Conservation (phyloP, 2,329 filamentous ascomycete species). For the Aureobasidium sp. region DNA sequence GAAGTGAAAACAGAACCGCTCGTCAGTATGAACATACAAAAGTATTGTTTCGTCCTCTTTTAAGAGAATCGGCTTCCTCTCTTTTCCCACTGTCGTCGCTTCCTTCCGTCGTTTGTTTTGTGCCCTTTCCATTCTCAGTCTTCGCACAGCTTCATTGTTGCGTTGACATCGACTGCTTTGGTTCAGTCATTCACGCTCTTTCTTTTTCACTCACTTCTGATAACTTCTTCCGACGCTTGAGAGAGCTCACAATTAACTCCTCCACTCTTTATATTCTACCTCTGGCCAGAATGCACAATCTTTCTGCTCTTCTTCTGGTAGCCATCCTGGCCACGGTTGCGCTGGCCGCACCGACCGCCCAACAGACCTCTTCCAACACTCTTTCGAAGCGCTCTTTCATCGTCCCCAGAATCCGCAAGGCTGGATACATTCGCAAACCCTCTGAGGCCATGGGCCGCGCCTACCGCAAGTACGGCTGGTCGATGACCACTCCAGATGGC, state of each 20-base stretch:
- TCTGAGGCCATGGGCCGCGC: slow-evolving; percentile 56
- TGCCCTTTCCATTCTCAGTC: neutral
- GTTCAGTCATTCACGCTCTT: slow-evolving; percentile 6
- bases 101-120: slow-evolving; percentile 1
- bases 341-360: slow-evolving; percentile 39
- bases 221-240: neutral
- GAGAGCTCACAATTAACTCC: neutral
- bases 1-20: neutral
- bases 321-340: slow-evolving; percentile 37
- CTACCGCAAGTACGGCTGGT: slow-evolving; percentile 56
- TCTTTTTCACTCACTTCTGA: neutral
- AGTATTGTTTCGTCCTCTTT: neutral
- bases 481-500: slow-evolving; percentile 12
- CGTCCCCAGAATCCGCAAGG: slow-evolving; percentile 52
- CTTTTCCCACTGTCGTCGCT: neutral
- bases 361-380: slow-evolving; percentile 20
- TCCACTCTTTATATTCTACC: neutral
- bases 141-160: neutral
- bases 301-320: slow-evolving; percentile 4
- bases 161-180: slow-evolving; percentile 3
- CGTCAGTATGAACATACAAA: slow-evolving; percentile 2
- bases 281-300: neutral
- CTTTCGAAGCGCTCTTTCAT: slow-evolving; percentile 54
- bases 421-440: slow-evolving; percentile 52
- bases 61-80: neutral